Evolutionary conservation across 202 grass and related monocot genomes (phyloP).

Genomic region (Panicum virgatum): DNA sequence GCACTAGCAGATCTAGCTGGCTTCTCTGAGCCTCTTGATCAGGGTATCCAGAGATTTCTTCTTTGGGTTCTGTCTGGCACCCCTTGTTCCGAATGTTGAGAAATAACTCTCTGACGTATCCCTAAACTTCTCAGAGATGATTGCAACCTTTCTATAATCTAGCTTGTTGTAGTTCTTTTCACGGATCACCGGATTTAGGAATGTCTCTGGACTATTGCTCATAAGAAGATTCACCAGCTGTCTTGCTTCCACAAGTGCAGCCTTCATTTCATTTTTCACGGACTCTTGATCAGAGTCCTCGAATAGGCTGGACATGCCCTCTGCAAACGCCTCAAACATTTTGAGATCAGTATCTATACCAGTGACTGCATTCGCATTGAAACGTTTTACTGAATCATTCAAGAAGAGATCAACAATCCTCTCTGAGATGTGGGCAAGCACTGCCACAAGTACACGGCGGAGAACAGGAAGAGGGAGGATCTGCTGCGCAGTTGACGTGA

Average conservation of each 20-base stretch:
- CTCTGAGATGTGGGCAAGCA: constrained; percentile 75
- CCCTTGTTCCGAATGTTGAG: constrained; percentile 76
- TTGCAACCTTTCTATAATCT: constrained; percentile 84
- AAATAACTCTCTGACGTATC: constrained; percentile 96
- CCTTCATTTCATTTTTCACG: constrained; percentile 66
- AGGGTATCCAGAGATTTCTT: constrained; percentile 87
- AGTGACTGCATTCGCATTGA: constrained; percentile 74
- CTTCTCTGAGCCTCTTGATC: constrained; percentile 93
- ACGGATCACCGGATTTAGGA: constrained; percentile 88
- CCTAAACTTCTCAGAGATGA: constrained; percentile 91
- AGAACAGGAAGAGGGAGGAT: constrained; percentile 79
- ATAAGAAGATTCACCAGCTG: constrained; percentile 93
- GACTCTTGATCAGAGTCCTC: constrained; percentile 60
- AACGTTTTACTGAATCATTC: constrained; percentile 85
- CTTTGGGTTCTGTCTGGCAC: constrained; percentile 76
- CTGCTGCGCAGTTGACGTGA: constrained; percentile 84
- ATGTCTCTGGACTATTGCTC: constrained; percentile 92
- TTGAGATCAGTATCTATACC: constrained; percentile 89
- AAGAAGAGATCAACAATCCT: constrained; percentile 84
- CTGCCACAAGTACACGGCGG: constrained; percentile 69
- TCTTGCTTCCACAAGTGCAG: constrained; percentile 72
- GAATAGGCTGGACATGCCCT: constrained; percentile 59
- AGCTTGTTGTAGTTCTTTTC: constrained; percentile 94
- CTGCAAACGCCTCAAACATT: constrained; percentile 85
- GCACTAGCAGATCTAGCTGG: constrained; percentile 54